A percentile compares a stretch with the other conserved stretches of the same genome.
Conservation (phyloP, 2,329 filamentous ascomycete genomes). For the Myriosclerotinia curreyana region DNA sequence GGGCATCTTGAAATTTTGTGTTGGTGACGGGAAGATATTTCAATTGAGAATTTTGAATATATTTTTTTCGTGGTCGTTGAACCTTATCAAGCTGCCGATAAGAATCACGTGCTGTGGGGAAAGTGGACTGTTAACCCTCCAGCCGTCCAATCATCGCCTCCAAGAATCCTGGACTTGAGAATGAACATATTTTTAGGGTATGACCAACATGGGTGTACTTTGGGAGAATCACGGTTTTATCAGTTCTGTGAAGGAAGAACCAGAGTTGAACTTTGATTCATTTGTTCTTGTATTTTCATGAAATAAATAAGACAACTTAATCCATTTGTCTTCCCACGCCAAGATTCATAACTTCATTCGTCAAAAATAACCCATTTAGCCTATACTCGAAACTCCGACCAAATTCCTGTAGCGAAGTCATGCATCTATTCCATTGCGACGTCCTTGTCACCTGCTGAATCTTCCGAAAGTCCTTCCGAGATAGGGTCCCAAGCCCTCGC, state of each 20-base stretch:
- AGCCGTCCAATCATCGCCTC: no score
- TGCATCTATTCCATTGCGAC: conserved; percentile 13
- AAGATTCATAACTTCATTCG: conserved; percentile 19
- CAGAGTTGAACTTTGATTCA: background rate
- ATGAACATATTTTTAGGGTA: background rate
- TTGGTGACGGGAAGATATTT: conserved; percentile 4
- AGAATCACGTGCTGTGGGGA: conserved; percentile 8
- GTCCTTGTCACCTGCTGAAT: conserved; percentile 9
- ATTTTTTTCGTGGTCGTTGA: conserved; percentile 6
- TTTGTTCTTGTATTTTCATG: background rate
- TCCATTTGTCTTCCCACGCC: background rate
- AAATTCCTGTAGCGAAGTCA: background rate
- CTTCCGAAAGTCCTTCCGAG: background rate
- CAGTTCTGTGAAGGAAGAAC: background rate
- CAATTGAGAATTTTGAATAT: conserved; percentile 6
- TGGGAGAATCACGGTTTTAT: background rate
- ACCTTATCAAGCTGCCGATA: background rate
- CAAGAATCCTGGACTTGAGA: no score
- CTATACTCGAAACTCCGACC: conserved; percentile 9
- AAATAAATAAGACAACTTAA: background rate
- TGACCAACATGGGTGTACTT: background rate
- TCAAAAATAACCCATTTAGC: conserved; percentile 9
- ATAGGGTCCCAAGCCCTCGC: conserved; percentile 44
- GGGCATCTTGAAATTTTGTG: conserved; percentile 32
- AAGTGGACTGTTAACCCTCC: background rate